Base-by-base conservation (phyloP, 371 early-diverging fungal species). In the Mucor irregularis region DNA sequence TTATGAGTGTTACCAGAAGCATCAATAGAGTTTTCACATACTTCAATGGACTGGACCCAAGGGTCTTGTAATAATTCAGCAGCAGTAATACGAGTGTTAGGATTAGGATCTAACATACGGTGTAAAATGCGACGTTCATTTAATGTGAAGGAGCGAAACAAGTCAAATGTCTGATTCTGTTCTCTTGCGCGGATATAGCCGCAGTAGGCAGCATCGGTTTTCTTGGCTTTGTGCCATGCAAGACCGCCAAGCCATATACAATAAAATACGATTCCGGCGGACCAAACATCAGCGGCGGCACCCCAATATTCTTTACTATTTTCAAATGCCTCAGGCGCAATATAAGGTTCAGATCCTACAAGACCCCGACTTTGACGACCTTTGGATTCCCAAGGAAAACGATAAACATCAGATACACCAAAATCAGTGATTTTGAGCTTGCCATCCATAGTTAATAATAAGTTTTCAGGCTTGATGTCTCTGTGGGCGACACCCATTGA, bases 371-470 rank as follows among this genome's bases (percentile, higher is more conserved):
- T 93, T 52, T 78, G 69, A 68, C 87, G 89, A 28, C 83, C 64
- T 37, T 69, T 64, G 19, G 73, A 74, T 66, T 93, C 92, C 88
- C 92, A 94, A 35, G 85, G 80, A 51, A 84, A 89, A 42, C 91
- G 80, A 73, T 95, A 96, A 2, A 98, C 95, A 52, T 92, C 93
- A 8, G 95, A 90, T 10, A 95, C 94, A 33, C 98, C 96, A 85
- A 97, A 99, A 74, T 99, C 98, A 17, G 96, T 94, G 64, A 98
- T 96, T 73, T 99, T 99, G 49, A 98, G 61, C 22, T 82, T 84
- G 47, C 89, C 86, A 28, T 82, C 80, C 13, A 69, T 74, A 42
- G 95, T 93, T 48, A 99, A 62, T 13, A 99, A 72, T 40, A 99
- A 69, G 74, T 99, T 99, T 72, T 99, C 92, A 13, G 91, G 89